These are phyloP conservation scores for Apostasia ramifera DNA, from an alignment of 106 monocot genomes.

Conservation along the genomic window DNA sequence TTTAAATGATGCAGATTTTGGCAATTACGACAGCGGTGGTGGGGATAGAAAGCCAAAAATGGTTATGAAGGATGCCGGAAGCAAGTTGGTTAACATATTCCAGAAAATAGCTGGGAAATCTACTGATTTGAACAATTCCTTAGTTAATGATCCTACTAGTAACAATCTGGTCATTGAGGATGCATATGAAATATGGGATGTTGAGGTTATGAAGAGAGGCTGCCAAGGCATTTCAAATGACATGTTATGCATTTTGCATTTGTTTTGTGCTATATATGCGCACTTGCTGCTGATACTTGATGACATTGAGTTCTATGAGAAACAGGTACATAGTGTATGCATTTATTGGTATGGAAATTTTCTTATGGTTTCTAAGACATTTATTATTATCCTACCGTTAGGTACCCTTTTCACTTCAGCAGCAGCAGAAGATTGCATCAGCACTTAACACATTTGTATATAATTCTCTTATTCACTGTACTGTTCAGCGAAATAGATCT, in stretches of 20 bases:
- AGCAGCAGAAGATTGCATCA: constrained; percentile 62
- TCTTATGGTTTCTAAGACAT: constrained; percentile 8
- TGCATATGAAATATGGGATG: constrained; percentile 47
- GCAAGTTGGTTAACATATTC: constrained; percentile 71
- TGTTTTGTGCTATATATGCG: constrained; percentile 90
- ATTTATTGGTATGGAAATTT: not conserved
- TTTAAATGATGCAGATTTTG: constrained; percentile 17
- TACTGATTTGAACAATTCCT: constrained; percentile 19
- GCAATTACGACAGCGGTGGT: constrained; percentile 9
- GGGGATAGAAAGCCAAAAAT: constrained; percentile 36
- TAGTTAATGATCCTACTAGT: constrained; percentile 11
- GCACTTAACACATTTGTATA: constrained; percentile 86
- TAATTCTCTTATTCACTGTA: constrained; percentile 54
- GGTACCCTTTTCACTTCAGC: constrained; percentile 73
- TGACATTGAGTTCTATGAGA: constrained; percentile 97
- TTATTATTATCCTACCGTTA: constrained; percentile 12
- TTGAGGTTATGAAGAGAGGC: constrained; percentile 58
- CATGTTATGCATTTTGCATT: constrained; percentile 47
- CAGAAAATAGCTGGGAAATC: constrained; percentile 72
- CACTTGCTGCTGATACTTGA: constrained; percentile 89
- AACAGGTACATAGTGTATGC: constrained; percentile 55
- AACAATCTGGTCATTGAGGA: constrained; percentile 20
- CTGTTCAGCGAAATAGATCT: constrained; percentile 25
- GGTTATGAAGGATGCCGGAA: constrained; percentile 44
- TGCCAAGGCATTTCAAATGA: constrained; percentile 46